phyloP scores from a whole-genome alignment of 2,329 filamentous ascomycete species.

The Diaporthe eres region DNA sequence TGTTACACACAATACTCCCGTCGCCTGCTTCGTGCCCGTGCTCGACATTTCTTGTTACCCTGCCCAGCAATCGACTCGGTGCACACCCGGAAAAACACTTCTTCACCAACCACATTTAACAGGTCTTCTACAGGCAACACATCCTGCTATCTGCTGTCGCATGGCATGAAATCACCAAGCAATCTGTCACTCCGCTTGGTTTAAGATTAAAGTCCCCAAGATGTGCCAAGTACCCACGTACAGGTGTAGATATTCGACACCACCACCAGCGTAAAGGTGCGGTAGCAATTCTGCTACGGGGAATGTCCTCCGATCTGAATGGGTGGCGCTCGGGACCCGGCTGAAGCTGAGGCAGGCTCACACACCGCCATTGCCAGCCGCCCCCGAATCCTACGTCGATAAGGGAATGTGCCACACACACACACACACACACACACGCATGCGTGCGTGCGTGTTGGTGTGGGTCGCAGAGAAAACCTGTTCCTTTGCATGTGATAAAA shows the following conservation, averaged over 20 bases:
- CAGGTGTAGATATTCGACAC: not conserved
- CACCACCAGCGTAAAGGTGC: not conserved
- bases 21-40: too few species aligned
- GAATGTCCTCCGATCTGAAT: not conserved
- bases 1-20: not conserved
- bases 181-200: not conserved
- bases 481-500: constrained; percentile 17
- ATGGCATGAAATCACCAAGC: not conserved
- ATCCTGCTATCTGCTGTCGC: not conserved
- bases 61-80: too few species aligned
- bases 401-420: not conserved
- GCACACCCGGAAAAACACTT: too few species aligned
- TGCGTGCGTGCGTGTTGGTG: too few species aligned
- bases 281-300: constrained; percentile 2
- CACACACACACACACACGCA: not conserved
- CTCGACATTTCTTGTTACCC: too few species aligned
- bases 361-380: constrained; percentile 21
- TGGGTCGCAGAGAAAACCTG: constrained; percentile 1
- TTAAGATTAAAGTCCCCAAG: not conserved
- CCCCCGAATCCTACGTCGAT: not conserved
- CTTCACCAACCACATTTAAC: not conserved
- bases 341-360: not conserved
- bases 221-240: not conserved
- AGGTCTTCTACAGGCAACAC: not conserved
- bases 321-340: not conserved